Percentiles rank a stretch among this genome's conserved stretches.
Conservation (phyloP, 441 rosid species). For the Omphalea diandra region DNA sequence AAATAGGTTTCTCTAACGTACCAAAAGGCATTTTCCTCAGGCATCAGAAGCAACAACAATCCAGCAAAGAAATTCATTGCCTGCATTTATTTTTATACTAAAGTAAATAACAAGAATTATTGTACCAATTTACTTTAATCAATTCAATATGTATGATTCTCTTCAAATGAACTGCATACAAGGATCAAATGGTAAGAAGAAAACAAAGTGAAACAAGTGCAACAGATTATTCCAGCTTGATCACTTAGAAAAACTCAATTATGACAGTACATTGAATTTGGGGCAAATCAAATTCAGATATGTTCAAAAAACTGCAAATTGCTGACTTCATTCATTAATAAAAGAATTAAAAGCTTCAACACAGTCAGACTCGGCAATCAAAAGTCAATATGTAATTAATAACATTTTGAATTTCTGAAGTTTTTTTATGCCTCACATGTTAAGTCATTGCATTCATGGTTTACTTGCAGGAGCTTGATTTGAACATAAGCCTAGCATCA, state of each 20-base stretch:
- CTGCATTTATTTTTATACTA: constrained; percentile 46
- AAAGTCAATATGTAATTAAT: too few relatives aligned
- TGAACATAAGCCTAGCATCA: neutral
- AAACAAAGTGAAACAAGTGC: neutral
- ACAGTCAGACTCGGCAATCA: neutral
- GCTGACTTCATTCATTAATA: neutral
- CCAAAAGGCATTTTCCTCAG: constrained; percentile 99
- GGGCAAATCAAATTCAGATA: neutral
- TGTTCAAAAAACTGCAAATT: neutral
- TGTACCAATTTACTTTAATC: neutral
- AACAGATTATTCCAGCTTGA: neutral
- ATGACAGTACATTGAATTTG: neutral
- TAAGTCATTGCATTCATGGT: neutral
- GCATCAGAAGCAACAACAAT: constrained; percentile 93
- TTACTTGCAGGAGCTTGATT: neutral
- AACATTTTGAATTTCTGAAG: neutral
- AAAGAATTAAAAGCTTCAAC: neutral
- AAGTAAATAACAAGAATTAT: constrained; percentile 6
- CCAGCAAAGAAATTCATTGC: constrained; percentile 99
- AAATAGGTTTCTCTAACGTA: constrained; percentile 42
- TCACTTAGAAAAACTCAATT: neutral
- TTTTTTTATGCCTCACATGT: neutral
- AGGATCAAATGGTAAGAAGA: neutral
- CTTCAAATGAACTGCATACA: neutral
- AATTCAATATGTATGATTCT: neutral